These are phyloP conservation scores for Boletus fagicola DNA, from an alignment of 768 basidiomycete genomes.

Conservation along the genomic window DNA sequence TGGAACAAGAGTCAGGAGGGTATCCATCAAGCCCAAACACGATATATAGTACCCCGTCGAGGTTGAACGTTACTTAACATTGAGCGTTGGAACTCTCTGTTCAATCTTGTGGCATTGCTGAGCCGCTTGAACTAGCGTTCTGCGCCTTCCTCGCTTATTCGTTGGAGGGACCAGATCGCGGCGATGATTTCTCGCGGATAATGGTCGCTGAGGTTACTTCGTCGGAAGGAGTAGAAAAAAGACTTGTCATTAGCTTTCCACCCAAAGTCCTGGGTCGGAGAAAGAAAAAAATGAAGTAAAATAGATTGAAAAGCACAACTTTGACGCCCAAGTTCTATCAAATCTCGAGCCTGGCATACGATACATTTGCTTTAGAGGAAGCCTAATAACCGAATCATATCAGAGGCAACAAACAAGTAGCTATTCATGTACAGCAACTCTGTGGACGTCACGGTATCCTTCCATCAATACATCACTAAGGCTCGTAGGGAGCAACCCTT, in stretches of 20 bases:
- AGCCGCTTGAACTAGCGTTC: too few relatives aligned
- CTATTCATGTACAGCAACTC: too few relatives aligned
- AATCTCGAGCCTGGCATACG: neutral
- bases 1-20: neutral
- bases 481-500: conserved; percentile 4
- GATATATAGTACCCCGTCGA: too few relatives aligned
- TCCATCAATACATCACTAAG: neutral
- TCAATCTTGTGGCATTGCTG: too few relatives aligned
- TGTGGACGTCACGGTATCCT: neutral
- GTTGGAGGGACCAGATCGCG: too few relatives aligned
- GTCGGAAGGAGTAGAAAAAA: neutral
- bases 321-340: neutral
- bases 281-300: neutral
- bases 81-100: too few relatives aligned
- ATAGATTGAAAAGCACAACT: neutral
- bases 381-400: neutral
- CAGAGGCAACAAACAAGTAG: too few relatives aligned
- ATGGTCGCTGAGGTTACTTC: neutral
- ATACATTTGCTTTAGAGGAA: neutral
- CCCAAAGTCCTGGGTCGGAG: neutral
- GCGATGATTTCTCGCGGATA: too few relatives aligned
- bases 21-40: neutral
- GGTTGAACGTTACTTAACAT: too few relatives aligned
- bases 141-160: too few relatives aligned
- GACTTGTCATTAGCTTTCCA: too few relatives aligned